Conservation (phyloP, 2,329 filamentous ascomycete species). For the Arthrobotrys musiformis region DNA sequence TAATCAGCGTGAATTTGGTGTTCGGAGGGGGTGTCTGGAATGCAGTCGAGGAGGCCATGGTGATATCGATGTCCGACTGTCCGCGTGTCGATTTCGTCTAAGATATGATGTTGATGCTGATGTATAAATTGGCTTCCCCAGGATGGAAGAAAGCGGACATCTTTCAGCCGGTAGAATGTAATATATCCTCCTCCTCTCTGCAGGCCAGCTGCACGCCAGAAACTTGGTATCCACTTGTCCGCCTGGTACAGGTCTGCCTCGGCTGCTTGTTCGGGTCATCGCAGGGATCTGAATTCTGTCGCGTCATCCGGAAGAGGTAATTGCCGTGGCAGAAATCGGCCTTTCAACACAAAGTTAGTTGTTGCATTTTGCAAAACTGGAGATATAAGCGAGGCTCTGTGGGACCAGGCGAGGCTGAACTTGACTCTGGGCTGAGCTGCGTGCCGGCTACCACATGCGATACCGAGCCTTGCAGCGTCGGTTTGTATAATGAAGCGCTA, state of each 20-base stretch:
- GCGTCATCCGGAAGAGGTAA: background rate
- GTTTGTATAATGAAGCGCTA: no score
- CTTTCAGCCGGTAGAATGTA: background rate
- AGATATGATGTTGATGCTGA: background rate
- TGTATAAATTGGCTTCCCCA: background rate
- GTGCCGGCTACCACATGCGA: no score
- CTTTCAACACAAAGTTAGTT: background rate
- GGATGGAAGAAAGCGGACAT: background rate
- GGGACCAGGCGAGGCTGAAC: background rate
- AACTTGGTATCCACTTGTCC: background rate
- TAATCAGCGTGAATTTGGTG: slow-evolving; percentile 62
- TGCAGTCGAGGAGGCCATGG: slow-evolving; percentile 23
- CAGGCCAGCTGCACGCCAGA: background rate
- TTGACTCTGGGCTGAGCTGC: background rate
- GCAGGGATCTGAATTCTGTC: background rate
- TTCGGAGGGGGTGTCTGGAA: slow-evolving; percentile 60
- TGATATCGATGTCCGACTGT: background rate
- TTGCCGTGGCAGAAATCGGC: slow-evolving; percentile 44
- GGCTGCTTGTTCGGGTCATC: slow-evolving; percentile 5
- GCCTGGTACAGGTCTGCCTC: slow-evolving; percentile 20
- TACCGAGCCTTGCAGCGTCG: no score
- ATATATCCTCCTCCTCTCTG: background rate
- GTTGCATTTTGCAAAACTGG: slow-evolving; percentile 4
- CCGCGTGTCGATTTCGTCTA: background rate
- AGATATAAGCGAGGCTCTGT: no score